phyloP scores from a whole-genome alignment of 352 stramenopile genomes.

The Globisporangium alternatum region DNA sequence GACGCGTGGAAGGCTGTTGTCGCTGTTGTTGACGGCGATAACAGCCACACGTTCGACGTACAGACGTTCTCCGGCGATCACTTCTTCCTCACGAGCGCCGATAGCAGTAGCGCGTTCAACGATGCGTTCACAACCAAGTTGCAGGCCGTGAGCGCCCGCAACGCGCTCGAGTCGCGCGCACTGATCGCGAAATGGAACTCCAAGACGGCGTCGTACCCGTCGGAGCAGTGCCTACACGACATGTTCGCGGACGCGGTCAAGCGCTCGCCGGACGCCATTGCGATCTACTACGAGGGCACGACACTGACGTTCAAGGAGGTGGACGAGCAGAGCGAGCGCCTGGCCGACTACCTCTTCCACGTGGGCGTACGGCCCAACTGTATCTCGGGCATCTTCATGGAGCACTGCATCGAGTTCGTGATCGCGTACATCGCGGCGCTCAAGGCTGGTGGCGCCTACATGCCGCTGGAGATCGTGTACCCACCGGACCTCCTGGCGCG shows the following conservation, averaged over 20 bases:
- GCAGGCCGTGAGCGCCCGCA: slow-evolving; percentile 28
- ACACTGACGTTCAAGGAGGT: slow-evolving; percentile 69
- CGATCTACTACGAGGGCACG: slow-evolving; percentile 68
- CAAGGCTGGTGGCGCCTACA: slow-evolving; percentile 90
- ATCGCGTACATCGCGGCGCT: slow-evolving; percentile 89
- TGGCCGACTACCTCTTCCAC: slow-evolving; percentile 66
- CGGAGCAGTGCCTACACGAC: slow-evolving; percentile 76
- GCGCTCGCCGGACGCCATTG: slow-evolving; percentile 57
- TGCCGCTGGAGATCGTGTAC: slow-evolving; percentile 89
- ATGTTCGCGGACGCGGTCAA: slow-evolving; percentile 72
- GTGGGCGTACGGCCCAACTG: slow-evolving; percentile 61
- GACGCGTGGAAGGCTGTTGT: slow-evolving; percentile 32
- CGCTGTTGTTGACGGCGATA: slow-evolving; percentile 3
- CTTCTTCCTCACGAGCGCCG: slow-evolving; percentile 51
- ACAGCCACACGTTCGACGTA: slow-evolving; percentile 26
- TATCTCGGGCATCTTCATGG: slow-evolving; percentile 88
- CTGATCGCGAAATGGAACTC: slow-evolving; percentile 52
- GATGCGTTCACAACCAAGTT: slow-evolving; percentile 36
- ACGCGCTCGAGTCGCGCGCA: slow-evolving; percentile 40
- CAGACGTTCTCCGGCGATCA: slow-evolving; percentile 55
- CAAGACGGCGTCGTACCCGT: slow-evolving; percentile 52
- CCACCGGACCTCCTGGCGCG: slow-evolving; percentile 86
- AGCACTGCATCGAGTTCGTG: slow-evolving; percentile 90
- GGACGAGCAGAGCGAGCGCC: slow-evolving; percentile 59
- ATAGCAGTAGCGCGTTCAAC: slow-evolving; percentile 33